These are phyloP conservation scores for Exophiala calicioides DNA, from an alignment of 2,329 filamentous ascomycete species.

Conservation along the genomic window DNA sequence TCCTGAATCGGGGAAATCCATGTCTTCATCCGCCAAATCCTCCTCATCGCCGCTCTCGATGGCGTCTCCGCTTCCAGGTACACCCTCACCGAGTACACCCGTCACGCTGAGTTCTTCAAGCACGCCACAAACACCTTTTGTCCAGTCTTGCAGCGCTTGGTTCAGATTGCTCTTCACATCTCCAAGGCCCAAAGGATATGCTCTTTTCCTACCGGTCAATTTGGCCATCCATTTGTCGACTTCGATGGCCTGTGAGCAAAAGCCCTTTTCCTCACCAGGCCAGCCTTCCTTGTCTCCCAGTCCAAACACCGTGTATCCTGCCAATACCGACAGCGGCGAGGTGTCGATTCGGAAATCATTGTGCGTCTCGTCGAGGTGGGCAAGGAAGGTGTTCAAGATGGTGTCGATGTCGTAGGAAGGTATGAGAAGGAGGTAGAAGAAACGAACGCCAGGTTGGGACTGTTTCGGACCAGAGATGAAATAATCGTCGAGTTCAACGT, in stretches of 20 bases:
- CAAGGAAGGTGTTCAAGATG: slow-evolving; percentile 81
- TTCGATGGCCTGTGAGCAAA: slow-evolving; percentile 88
- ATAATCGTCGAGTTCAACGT: slow-evolving; percentile 90
- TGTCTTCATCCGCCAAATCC: slow-evolving; percentile 56
- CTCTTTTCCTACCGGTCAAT: slow-evolving; percentile 79
- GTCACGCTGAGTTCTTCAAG: slow-evolving; percentile 60
- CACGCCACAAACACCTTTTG: slow-evolving; percentile 69
- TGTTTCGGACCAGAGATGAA: slow-evolving; percentile 70
- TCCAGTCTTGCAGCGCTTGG: slow-evolving; percentile 74
- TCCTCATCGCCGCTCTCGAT: slow-evolving; percentile 82
- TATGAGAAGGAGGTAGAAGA: slow-evolving; percentile 79
- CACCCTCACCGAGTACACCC: slow-evolving; percentile 63
- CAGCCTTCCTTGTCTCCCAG: slow-evolving; percentile 90
- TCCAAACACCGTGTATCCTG: slow-evolving; percentile 92
- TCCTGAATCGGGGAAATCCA: slow-evolving; percentile 45
- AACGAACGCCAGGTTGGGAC: slow-evolving; percentile 33
- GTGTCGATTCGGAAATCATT: slow-evolving; percentile 97
- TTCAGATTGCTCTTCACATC: slow-evolving; percentile 76
- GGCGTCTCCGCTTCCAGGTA: slow-evolving; percentile 77
- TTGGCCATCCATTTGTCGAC: slow-evolving; percentile 98
- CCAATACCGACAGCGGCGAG: slow-evolving; percentile 70
- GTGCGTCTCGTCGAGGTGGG: slow-evolving; percentile 87
- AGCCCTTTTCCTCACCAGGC: slow-evolving; percentile 87
- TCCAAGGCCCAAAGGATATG: slow-evolving; percentile 84
- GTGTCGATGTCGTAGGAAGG: slow-evolving; percentile 96